Conservation (phyloP, 2,329 filamentous ascomycete species). For the Domatiomyces globalis region DNA sequence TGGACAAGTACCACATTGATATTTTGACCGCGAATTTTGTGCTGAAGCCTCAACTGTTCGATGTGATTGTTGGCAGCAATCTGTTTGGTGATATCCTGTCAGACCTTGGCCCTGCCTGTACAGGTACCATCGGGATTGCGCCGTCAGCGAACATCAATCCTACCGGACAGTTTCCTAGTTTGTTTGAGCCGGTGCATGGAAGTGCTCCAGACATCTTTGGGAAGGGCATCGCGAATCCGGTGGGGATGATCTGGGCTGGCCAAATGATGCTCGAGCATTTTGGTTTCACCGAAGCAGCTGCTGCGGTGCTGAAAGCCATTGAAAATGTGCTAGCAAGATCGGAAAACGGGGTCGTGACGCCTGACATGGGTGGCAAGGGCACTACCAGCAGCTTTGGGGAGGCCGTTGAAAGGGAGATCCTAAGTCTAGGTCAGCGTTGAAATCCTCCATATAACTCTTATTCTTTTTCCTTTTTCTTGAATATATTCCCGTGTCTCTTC, state of each 20-base stretch:
- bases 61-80: slow-evolving; percentile 94
- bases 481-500: not conserved
- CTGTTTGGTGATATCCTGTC: slow-evolving; percentile 98
- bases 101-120: slow-evolving; percentile 97
- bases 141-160: slow-evolving; percentile 79
- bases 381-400: slow-evolving; percentile 88
- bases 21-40: slow-evolving; percentile 99
- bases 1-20: slow-evolving; percentile 94
- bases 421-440: not conserved
- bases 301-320: slow-evolving; percentile 81
- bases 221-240: slow-evolving; percentile 93
- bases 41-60: slow-evolving; percentile 87
- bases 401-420: slow-evolving; percentile 56
- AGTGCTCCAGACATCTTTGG: slow-evolving; percentile 93
- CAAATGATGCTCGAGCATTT: slow-evolving; percentile 99
- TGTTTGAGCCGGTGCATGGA: slow-evolving; percentile 98
- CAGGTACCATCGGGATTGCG: slow-evolving; percentile 91
- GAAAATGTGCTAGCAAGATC: slow-evolving; percentile 66
- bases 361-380: slow-evolving; percentile 87
- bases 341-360: slow-evolving; percentile 87
- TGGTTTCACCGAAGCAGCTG: slow-evolving; percentile 71
- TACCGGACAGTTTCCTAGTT: slow-evolving; percentile 84
- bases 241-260: slow-evolving; percentile 81
- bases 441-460: not conserved
- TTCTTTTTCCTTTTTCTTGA: not conserved